Conservation (phyloP, 139 green algal species). For the Volvox africanus region DNA sequence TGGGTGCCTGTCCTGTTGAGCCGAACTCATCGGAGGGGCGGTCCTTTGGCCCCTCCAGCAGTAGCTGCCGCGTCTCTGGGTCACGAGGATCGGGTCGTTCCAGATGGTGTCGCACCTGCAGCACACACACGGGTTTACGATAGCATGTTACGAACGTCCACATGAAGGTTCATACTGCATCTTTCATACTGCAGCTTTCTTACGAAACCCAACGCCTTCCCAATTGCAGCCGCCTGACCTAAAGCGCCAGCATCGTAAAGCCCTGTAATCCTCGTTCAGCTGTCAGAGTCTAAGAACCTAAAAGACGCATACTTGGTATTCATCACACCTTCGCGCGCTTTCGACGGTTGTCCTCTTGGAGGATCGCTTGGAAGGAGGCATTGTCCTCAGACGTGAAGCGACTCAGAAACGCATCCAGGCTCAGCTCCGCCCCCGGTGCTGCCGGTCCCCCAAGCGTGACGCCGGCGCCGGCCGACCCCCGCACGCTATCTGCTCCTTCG, state of each 20-base stretch:
- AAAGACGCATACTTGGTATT: background rate
- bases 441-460: background rate
- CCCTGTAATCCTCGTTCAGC: too few species aligned
- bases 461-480: background rate
- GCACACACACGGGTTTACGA: too few species aligned
- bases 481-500: background rate
- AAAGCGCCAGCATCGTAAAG: too few species aligned
- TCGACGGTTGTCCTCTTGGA: slow-evolving; percentile 32
- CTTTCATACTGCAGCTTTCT: too few species aligned
- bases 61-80: slow-evolving; percentile 31
- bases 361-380: slow-evolving; percentile 77
- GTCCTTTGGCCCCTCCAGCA: slow-evolving; percentile 39
- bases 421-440: slow-evolving; percentile 24
- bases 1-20: slow-evolving; percentile 74
- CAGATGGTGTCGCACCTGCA: slow-evolving; percentile 65
- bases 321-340: slow-evolving; percentile 47
- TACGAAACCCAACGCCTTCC: too few species aligned
- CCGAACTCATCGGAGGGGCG: slow-evolving; percentile 76
- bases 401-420: slow-evolving; percentile 84
- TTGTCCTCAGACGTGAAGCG: slow-evolving; percentile 90
- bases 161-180: too few species aligned
- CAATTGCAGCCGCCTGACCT: too few species aligned
- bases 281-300: background rate
- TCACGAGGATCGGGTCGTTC: slow-evolving; percentile 51
- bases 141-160: too few species aligned